phyloP scores from a whole-genome alignment of 2,329 filamentous ascomycete species.

The Claviceps sp. region DNA sequence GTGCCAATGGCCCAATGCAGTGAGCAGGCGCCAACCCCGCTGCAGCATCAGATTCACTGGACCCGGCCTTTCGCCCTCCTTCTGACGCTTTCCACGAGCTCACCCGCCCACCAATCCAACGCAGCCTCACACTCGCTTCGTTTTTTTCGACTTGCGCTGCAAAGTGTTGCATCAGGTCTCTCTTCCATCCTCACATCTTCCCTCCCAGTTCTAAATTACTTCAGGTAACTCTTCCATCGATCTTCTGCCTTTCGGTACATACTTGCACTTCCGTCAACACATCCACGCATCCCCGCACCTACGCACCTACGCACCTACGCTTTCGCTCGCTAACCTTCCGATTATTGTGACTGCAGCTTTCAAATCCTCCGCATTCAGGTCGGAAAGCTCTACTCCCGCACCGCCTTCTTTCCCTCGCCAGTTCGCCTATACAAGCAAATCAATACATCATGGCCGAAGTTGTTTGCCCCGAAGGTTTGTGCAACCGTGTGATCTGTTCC shows the following conservation, averaged over 20 bases:
- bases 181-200: not conserved
- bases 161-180: not conserved
- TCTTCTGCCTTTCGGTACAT: not conserved
- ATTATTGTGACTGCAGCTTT: not conserved
- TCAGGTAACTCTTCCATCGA: not conserved
- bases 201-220: not conserved
- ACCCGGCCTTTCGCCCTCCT: conserved; percentile 5
- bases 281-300: no score
- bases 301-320: no score
- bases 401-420: conserved; percentile 2
- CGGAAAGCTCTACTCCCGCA: not conserved
- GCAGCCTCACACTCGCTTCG: not conserved
- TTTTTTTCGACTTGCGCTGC: not conserved
- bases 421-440: not conserved
- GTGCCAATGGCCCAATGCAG: not conserved
- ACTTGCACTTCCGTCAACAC: not conserved
- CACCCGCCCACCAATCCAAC: conserved; percentile 2
- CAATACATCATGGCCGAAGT: conserved; percentile 15
- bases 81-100: conserved; percentile 7
- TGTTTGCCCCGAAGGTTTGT: conserved; percentile 26
- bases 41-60: not conserved
- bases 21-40: not conserved
- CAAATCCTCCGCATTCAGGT: not conserved
- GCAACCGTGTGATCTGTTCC: not conserved
- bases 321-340: not conserved